Evolutionary conservation across 83 land plant genomes (phyloP), one percentile per base, ranked within the genome.

Genomic region (Diphasiastrum complanatum): DNA sequence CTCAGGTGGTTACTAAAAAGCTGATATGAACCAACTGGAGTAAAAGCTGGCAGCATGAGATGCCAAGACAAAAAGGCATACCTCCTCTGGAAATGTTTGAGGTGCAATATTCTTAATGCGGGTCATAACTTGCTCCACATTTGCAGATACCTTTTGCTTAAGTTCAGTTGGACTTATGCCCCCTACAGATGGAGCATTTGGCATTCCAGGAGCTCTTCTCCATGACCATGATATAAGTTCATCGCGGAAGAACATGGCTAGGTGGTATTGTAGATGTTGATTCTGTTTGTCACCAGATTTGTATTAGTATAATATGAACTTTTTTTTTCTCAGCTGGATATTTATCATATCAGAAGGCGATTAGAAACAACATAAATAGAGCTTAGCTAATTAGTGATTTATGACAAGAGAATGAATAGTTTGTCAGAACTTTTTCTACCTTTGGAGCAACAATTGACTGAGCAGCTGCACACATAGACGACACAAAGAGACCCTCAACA

Each of bases 231-330:
- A 95, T 18, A 95, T 66, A 23, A 95, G 71, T 64, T 95, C 99
- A 74, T 95, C 99, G 20, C 99, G 83, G 75, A 95, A 95, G 73
- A 95, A 95, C 99, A 95, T 90, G 3, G 95, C 93, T 41, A 95
- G 66, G 19, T 95, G 99, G 79, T 95, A 71, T 76, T 83, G 86
- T 41, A 95, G 51, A 63, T 95, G 97, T 73, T 90, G 95, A 50
- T 67, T 84, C 87, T 95, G 87, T 85, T 75, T 12, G 49, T 3
- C 3, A 19, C 24, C 43, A 16, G 12, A 16, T 40, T 10, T 40
- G 43, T 40, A 16, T 40, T 10, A 10, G 43, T 40, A 16, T 40
- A 16, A 10, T 10, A n/a, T n/a, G n/a, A n/a, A n/a, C n/a, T n/a
- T n/a, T n/a, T n/a, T n/a, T n/a, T n/a, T n/a, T n/a, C n/a, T n/a